Conservation (phyloP, 495 filamentous ascomycete species). For the Penicillium bialowiezense region DNA sequence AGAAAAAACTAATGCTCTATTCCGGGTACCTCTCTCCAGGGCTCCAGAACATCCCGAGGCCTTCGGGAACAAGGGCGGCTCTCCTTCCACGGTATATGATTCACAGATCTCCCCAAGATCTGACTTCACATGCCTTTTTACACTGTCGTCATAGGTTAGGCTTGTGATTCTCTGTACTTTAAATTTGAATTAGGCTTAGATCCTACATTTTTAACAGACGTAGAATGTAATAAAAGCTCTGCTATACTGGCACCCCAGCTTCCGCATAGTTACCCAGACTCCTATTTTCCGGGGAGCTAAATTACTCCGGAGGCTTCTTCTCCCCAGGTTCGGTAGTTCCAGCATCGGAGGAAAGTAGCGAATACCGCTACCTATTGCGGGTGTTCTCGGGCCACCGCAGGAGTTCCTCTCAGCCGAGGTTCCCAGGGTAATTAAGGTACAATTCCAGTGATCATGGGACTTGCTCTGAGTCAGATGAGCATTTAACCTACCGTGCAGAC, state of each 20-base stretch:
- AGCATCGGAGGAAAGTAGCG: conserved; percentile 10
- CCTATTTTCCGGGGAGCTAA: not conserved
- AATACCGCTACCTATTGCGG: conserved; percentile 17
- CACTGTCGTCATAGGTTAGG: conserved; percentile 18
- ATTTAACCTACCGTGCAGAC: not conserved
- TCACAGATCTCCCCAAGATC: conserved; percentile 17
- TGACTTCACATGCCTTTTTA: conserved; percentile 22
- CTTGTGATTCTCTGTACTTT: conserved; percentile 9
- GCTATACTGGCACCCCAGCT: no score
- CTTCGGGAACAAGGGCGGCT: conserved; percentile 30
- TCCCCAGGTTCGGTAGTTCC: not conserved
- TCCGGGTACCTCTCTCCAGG: conserved; percentile 8
- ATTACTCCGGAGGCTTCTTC: conserved; percentile 12
- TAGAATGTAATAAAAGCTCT: not conserved
- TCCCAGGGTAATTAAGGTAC: conserved; percentile 3
- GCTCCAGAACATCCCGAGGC: conserved; percentile 30
- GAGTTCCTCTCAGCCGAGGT: conserved; percentile 33
- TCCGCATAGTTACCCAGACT: not conserved
- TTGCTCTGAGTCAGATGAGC: conserved; percentile 10
- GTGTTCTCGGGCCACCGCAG: conserved; percentile 25
- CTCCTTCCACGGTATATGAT: not conserved
- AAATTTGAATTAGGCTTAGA: not conserved
- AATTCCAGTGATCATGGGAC: conserved; percentile 9
- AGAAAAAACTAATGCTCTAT: not conserved
- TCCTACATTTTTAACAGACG: not conserved